phyloP scores from a whole-genome alignment of 2,329 filamentous ascomycete genomes.

The Fusarium aywerte region DNA sequence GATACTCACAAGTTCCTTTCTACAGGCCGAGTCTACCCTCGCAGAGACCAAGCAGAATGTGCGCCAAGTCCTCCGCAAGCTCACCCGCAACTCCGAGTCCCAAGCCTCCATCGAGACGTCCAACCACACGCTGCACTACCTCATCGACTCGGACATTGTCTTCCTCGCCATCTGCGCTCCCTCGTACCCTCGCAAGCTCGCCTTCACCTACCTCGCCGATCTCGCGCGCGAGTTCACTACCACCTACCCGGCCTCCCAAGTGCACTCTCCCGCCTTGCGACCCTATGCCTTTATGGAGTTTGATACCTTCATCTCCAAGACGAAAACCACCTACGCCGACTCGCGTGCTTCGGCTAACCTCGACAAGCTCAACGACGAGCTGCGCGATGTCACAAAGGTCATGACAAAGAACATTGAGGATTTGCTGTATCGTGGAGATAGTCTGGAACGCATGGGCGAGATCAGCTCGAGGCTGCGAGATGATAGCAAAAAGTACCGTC shows the following conservation, averaged over 20 bases:
- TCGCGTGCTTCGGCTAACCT: constrained; percentile 90
- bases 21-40: constrained; percentile 74
- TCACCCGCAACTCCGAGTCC: constrained; percentile 88
- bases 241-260: constrained; percentile 79
- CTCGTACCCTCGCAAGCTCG: constrained; percentile 96
- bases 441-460: constrained; percentile 95
- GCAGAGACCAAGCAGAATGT: constrained; percentile 90
- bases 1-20: neutral
- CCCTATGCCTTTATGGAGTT: constrained; percentile 99
- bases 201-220: constrained; percentile 97
- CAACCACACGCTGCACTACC: constrained; percentile 86
- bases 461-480: constrained; percentile 87
- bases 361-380: constrained; percentile 94
- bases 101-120: constrained; percentile 93
- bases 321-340: constrained; percentile 94
- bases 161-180: constrained; percentile 95
- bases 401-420: constrained; percentile 99
- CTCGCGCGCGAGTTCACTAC: constrained; percentile 90
- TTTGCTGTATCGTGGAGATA: constrained; percentile 92
- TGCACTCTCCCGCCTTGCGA: constrained; percentile 78
- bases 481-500: constrained; percentile 93
- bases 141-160: constrained; percentile 83
- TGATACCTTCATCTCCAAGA: constrained; percentile 94
- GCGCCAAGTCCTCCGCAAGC: constrained; percentile 87
- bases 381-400: constrained; percentile 97